Conservation (phyloP, 768 basidiomycete species). For the Naematelia aurantialba region DNA sequence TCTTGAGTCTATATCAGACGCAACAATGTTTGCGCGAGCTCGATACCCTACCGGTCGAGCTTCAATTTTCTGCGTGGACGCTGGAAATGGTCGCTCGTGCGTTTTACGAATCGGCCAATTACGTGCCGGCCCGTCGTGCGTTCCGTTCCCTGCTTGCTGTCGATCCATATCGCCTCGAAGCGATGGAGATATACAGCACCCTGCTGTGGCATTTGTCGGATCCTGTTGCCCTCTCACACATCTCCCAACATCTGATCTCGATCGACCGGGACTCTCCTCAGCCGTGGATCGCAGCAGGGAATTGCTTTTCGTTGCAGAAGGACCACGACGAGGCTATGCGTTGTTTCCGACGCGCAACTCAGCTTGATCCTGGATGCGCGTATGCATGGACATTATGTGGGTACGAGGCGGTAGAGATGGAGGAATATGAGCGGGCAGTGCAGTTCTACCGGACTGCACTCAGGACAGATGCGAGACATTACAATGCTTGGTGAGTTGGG, state of each 20-base stretch:
- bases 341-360: constrained; percentile 86
- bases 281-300: constrained; percentile 95
- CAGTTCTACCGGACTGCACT: constrained; percentile 88
- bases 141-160: constrained; percentile 75
- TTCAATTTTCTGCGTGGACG: constrained; percentile 72
- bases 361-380: constrained; percentile 82
- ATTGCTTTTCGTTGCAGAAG: constrained; percentile 90
- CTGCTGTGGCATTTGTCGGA: constrained; percentile 90
- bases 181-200: constrained; percentile 96
- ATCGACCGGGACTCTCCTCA: constrained; percentile 71
- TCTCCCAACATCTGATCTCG: constrained; percentile 85
- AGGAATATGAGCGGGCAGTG: constrained; percentile 87
- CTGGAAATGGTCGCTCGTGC: constrained; percentile 79
- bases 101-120: constrained; percentile 85
- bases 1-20: constrained; percentile 72
- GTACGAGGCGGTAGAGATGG: constrained; percentile 86
- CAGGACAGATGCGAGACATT: constrained; percentile 85
- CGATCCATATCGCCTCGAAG: constrained; percentile 83
- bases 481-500: constrained; percentile 95
- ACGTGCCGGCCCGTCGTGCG: constrained; percentile 73
- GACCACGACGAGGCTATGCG: constrained; percentile 88
- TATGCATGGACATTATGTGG: constrained; percentile 96
- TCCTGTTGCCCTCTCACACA: constrained; percentile 77
- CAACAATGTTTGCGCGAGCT: constrained; percentile 70
- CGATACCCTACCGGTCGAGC: constrained; percentile 66